Evolutionary conservation across 2,329 filamentous ascomycete genomes (phyloP), one percentile per base, ranked within the genome.

Genomic region (Sarocladium strictum): DNA sequence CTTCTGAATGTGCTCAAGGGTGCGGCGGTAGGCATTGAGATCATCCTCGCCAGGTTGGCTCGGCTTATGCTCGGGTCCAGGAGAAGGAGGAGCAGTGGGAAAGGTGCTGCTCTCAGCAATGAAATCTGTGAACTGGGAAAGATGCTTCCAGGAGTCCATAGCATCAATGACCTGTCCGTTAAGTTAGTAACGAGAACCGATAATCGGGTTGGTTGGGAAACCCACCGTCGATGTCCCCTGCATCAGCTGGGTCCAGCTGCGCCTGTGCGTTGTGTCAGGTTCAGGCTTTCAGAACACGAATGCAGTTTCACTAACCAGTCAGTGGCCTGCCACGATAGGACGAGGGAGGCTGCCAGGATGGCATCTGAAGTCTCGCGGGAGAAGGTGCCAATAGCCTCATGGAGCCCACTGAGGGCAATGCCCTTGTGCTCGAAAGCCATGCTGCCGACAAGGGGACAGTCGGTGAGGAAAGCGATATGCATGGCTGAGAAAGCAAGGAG

Each of bases 321-420:
- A 57, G 87, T 94, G 55, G 90, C 89, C 74, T 97, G 93, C 92
- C 94, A 97, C 35, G 92, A 95, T 51, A 99, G 80, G 49, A 97
- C 81, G 43, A 97, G 84, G 24, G 93, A 97, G 29, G 92, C 90
- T 24, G 92, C 93, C 54, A 99, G 80, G 58, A 97, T 86, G 41
- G 92, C 91, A 71, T 99, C 93, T 2, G 90, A 93, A 58, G 91
- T 96, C 53, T 87, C 84, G 62, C 84, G 85, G 2, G 89, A 95
- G 71, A 97, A 97, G 19, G 81, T 80, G 43, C 85, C 84, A 61
- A 97, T 92, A 26, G 91, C 90, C 65, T 92, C 87, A 65, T 96
- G 90, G 49, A 97, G 75, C 2, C 93, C 93, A 63, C 89, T 91
- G 57, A 97, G 76, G 11, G 94, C 93, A 60, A 89, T 81, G 24